Base-by-base conservation (phyloP, 2,329 filamentous ascomycete genomes). In the Aspergillus sclerotialis region DNA sequence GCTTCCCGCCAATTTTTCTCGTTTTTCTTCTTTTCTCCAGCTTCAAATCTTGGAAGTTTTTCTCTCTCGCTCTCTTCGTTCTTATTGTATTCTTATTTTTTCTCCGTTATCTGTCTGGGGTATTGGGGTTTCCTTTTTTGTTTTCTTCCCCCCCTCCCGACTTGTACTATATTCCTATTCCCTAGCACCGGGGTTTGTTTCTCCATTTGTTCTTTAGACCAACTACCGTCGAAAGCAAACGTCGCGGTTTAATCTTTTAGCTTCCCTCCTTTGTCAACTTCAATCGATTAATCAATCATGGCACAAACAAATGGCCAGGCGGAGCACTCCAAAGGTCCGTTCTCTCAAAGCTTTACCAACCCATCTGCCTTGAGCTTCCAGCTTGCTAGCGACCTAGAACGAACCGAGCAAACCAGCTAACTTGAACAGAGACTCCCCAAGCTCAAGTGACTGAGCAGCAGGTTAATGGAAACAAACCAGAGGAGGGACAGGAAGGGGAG, bases 241-340 rank as follows among this genome's bases (percentile, higher is more conserved):
- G n/a, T n/a, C n/a, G n/a, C n/a, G n/a, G n/a, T 38, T 44, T 36
- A 35, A 25, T 37, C 28, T 30, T 38, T 28, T 21, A 37, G 38
- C n/a, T 23, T 32, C 30, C 30, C 43, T 37, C 37, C 39, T 32
- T 37, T 29, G 19, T 13, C 32, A 27, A 13, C 33, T 33, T 32
- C 37, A 37, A 10, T 36, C 17, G 15, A 32, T 32, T 40, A 36
- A 34, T 32, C 36, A 36, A 48, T 39, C 49, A 65, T 65, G 62
- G 57, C 58, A 29, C 53, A 64, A 44, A 49, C 53, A 38, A 63
- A 63, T 58, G 60, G 54, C 34, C 52, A 56, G 21, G 40, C 51
- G 48, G 59, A 63, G 53, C 51, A 57, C 54, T 55, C 58, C 41
- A 57, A 63, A 60, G 62, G 62, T 64, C 43, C 28, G 50, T 30